phyloP scores from a whole-genome alignment of 495 filamentous ascomycete genomes.

The Trichoderma asperelloides region DNA sequence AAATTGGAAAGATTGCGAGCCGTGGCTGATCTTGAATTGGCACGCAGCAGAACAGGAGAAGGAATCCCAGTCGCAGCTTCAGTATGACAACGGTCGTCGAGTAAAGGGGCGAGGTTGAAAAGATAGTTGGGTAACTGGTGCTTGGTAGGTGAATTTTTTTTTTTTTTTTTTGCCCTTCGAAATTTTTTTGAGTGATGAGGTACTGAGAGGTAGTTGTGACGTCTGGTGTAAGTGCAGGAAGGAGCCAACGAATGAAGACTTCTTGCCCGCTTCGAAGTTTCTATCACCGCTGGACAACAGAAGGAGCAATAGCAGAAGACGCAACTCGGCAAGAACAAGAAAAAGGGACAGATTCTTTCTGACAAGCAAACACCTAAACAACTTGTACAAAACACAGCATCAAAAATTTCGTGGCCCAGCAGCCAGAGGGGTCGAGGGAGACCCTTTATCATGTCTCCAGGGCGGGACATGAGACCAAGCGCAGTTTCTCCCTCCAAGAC shows the following conservation, averaged over 20 bases:
- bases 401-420: background rate
- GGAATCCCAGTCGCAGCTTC: background rate
- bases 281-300: background rate
- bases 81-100: background rate
- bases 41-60: background rate
- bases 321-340: background rate
- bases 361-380: background rate
- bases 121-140: background rate
- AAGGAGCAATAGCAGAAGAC: background rate
- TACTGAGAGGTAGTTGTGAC: background rate
- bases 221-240: background rate
- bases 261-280: background rate
- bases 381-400: background rate
- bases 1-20: background rate
- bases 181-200: too few species aligned
- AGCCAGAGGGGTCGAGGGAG: slow-evolving; percentile 2
- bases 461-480: background rate
- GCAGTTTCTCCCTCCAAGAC: slow-evolving; percentile 3
- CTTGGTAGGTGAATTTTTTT: too few species aligned
- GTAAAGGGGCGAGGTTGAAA: background rate
- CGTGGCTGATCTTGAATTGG: background rate
- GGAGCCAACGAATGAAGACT: background rate
- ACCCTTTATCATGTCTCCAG: background rate
- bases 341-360: background rate
- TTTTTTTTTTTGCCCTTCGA: too few species aligned